Conservation (phyloP, 305 asterid genomes). For the Fraxinus angustifolia region DNA sequence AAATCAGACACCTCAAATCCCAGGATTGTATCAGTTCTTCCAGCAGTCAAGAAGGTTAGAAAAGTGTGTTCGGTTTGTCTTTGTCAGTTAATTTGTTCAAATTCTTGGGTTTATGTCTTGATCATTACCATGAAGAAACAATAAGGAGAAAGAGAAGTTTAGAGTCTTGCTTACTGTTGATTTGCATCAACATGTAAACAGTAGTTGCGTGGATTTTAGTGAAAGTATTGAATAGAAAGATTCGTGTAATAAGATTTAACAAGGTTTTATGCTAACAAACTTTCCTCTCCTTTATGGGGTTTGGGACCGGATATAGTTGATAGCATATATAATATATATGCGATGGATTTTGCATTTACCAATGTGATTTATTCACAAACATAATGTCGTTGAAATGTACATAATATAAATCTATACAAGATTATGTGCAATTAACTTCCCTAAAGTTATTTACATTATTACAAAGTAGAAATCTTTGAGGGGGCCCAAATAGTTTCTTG, state of each 20-base stretch:
- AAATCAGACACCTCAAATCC: slow-evolving; percentile 41
- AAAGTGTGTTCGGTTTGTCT: neutral
- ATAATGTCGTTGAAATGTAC: neutral
- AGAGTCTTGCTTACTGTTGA: neutral
- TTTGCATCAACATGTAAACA: too few species aligned
- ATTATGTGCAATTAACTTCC: neutral
- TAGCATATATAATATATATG: too few species aligned
- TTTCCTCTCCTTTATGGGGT: neutral
- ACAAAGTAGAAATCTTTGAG: neutral
- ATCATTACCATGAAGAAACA: neutral
- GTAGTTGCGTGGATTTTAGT: neutral
- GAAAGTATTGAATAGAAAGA: neutral
- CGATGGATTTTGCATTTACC: neutral
- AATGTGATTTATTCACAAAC: neutral
- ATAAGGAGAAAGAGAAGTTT: neutral
- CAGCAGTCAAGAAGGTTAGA: slow-evolving; percentile 63
- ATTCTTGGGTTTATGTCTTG: slow-evolving; percentile 13
- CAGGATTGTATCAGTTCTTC: slow-evolving; percentile 36
- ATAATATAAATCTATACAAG: too few species aligned
- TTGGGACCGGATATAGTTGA: neutral
- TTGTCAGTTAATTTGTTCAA: too few species aligned
- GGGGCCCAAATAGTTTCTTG: neutral
- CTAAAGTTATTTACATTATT: neutral
- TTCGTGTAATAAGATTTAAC: too few species aligned
- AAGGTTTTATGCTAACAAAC: too few species aligned